phyloP scores from a whole-genome alignment of 441 rosid genomes.

The Manihot esculenta region DNA sequence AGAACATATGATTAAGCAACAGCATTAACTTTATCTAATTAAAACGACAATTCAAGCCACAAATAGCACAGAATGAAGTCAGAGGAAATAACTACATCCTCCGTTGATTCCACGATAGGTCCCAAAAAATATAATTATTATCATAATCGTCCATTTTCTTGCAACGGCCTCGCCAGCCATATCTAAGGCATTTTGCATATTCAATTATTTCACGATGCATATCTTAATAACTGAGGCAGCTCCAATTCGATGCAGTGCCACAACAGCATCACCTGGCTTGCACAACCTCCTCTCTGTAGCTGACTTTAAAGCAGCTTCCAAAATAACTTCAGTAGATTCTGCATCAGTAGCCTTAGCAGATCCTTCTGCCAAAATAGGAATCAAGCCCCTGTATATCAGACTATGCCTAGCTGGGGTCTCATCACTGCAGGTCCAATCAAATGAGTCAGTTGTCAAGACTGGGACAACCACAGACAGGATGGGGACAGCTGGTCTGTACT shows the following conservation, averaged over 20 bases:
- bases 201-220: slow-evolving; percentile 67
- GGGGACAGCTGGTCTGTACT: slow-evolving; percentile 94
- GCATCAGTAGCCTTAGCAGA: slow-evolving; percentile 93
- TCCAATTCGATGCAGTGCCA: slow-evolving; percentile 86
- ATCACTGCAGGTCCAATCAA: slow-evolving; percentile 85
- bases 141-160: slow-evolving; percentile 7
- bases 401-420: slow-evolving; percentile 92
- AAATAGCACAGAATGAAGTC: neutral
- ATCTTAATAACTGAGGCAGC: slow-evolving; percentile 91
- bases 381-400: slow-evolving; percentile 72
- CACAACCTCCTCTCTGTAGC: slow-evolving; percentile 65
- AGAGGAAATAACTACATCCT: neutral
- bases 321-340: slow-evolving; percentile 77
- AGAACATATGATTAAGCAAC: neutral
- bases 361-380: slow-evolving; percentile 83
- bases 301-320: slow-evolving; percentile 71
- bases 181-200: neutral
- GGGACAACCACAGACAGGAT: slow-evolving; percentile 92
- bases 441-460: slow-evolving; percentile 75
- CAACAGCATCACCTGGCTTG: slow-evolving; percentile 68
- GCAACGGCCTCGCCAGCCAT: slow-evolving; percentile 7
- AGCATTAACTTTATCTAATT: neutral
- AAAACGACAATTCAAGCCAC: slow-evolving; percentile 3
- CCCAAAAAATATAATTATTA: neutral
- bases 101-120: neutral